Evolutionary conservation across 2,329 filamentous ascomycete genomes (phyloP), one percentile per base, ranked within the genome.

Genomic region (Didymella pinodella): DNA sequence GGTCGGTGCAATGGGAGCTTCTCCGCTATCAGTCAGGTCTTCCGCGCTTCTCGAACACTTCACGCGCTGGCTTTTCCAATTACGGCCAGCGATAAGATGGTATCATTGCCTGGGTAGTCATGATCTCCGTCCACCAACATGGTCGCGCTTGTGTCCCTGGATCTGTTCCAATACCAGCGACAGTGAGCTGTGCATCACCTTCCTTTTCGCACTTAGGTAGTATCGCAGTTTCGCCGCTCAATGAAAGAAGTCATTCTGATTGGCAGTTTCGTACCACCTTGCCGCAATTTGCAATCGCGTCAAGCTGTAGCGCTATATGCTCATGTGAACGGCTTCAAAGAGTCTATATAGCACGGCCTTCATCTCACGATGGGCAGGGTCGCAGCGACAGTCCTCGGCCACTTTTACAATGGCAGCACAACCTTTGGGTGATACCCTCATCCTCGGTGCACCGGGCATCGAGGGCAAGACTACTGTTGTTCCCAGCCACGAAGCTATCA

Each of bases 401-500:
- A 10, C 48, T n/a, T 26, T 18, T 4, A 54, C 43, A 25, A 64
- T 64, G 62, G 59, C 62, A 20, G 45, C 62, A 26, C 61, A 64
- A 40, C 62, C 59, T 18, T 29, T 60, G 43, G 59, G 53, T 49
- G 62, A 65, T 18, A 41, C 48, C 16, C 48, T 65, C 18, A 58
- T 65, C 25, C 54, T 63, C 26, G 60, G 60, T 18, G 26, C 48
- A 1, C 57, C 62, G 7, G 54, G 61, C 29, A 34, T 63, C 40
- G 60, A 62, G n/a, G 62, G 62, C 25, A 65, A 62, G 34, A 49
- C 43, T 4, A 54, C 53, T 28, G 54, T 16, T 52, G 28, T 57
- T 44, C 59, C 59, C 1, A 57, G 25, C 53, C 59, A 64, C 49
- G n/a, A 48, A 44, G 59, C 62, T 7, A 53, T 64, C 20, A 62